Conservation (phyloP, 2,329 filamentous ascomycete species). For the Mollisiaceae sp. region DNA sequence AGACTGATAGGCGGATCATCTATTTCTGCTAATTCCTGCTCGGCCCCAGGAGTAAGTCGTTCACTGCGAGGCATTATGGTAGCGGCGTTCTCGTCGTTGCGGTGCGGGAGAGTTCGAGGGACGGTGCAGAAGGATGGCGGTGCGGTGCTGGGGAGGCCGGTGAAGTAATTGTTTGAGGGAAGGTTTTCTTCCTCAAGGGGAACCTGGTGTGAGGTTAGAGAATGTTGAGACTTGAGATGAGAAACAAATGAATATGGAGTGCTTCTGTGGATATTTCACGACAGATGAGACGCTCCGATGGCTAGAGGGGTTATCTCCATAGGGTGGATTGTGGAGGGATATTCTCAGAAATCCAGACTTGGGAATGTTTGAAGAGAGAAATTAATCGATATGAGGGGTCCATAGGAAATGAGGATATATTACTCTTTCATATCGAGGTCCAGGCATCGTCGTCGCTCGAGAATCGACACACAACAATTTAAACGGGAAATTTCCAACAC, state of each 20-base stretch:
- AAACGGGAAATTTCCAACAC: background rate
- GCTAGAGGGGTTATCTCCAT: no score
- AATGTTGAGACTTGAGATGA: background rate
- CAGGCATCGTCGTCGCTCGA: background rate
- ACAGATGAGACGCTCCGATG: background rate
- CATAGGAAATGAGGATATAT: constrained; percentile 6
- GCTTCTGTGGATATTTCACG: background rate
- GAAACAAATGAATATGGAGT: background rate
- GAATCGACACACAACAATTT: background rate
- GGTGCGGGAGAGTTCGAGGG: constrained; percentile 16
- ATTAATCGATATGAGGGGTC: background rate
- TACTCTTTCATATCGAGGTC: constrained; percentile 9
- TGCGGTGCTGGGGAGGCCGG: constrained; percentile 17
- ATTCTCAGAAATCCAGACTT: background rate
- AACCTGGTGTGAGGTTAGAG: background rate
- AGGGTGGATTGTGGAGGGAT: background rate
- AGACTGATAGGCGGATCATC: constrained; percentile 14
- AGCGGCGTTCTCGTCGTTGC: constrained; percentile 18
- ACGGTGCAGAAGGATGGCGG: constrained; percentile 22
- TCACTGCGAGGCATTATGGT: constrained; percentile 12
- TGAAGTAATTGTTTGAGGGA: constrained; percentile 9
- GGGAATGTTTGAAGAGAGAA: background rate
- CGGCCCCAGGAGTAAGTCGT: constrained; percentile 42
- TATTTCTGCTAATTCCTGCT: background rate
- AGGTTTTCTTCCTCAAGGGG: constrained; percentile 3